phyloP scores from a whole-genome alignment of 352 stramenopile genomes.

The Thraustotheca clavata region DNA sequence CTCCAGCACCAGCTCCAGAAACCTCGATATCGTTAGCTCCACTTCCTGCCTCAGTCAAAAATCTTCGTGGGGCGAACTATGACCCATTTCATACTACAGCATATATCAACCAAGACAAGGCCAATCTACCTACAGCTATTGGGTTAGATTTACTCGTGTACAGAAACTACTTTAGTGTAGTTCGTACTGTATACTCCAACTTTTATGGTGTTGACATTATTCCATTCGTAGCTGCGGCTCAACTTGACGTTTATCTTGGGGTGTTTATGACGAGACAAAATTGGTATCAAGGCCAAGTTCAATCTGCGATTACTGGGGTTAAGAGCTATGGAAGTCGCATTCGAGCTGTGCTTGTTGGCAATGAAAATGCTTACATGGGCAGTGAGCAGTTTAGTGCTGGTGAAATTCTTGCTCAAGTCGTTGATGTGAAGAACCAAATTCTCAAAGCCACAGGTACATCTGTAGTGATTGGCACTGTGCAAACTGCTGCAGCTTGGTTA shows the following conservation, averaged over 20 bases:
- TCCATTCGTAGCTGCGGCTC: constrained; percentile 31
- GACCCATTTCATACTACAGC: constrained; percentile 63
- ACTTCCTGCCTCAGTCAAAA: not conserved
- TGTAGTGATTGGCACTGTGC: constrained; percentile 57
- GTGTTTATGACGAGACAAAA: constrained; percentile 68
- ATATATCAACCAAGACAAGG: constrained; percentile 47
- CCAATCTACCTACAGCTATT: constrained; percentile 36
- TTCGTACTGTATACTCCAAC: constrained; percentile 69
- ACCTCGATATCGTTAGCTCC: not conserved
- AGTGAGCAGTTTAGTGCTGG: constrained; percentile 31
- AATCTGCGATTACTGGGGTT: constrained; percentile 37
- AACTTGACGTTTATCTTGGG: constrained; percentile 54
- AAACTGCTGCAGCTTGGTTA: constrained; percentile 57
- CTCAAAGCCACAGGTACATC: constrained; percentile 23
- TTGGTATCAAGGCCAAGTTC: constrained; percentile 50
- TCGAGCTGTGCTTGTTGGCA: constrained; percentile 52
- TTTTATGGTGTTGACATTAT: constrained; percentile 49
- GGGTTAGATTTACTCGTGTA: constrained; percentile 57
- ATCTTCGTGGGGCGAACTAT: constrained; percentile 47
- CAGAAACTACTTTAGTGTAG: constrained; percentile 45
- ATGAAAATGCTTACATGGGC: constrained; percentile 55
- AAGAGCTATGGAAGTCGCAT: constrained; percentile 45
- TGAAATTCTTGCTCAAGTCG: constrained; percentile 34
- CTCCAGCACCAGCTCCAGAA: not conserved
- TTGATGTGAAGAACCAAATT: constrained; percentile 26